These are phyloP conservation scores for Hyphopichia pseudoburtonii DNA, from an alignment of 1,139 yeast genomes.

Conservation along the genomic window DNA sequence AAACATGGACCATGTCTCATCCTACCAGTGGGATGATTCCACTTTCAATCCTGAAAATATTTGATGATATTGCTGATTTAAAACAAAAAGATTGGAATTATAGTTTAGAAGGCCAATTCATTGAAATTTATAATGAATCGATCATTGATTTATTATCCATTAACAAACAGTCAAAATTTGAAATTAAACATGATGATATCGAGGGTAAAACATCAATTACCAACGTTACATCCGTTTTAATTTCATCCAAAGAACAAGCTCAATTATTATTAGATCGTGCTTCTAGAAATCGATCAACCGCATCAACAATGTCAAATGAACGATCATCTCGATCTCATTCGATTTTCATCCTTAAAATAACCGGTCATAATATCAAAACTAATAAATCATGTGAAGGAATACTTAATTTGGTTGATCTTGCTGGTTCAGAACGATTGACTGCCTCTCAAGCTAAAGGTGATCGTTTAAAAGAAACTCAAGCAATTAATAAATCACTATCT, in stretches of 20 bases:
- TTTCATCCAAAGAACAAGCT: conserved; percentile 54
- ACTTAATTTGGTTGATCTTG: conserved; percentile 75
- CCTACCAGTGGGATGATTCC: conserved; percentile 80
- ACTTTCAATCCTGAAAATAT: conserved; percentile 70
- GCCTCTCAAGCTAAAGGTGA: conserved; percentile 79
- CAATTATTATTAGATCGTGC: conserved; percentile 54
- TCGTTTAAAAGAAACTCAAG: conserved; percentile 81
- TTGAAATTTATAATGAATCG: conserved; percentile 87
- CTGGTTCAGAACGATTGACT: conserved; percentile 86
- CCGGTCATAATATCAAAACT: conserved; percentile 54
- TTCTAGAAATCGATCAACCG: conserved; percentile 66
- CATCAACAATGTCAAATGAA: conserved; percentile 79
- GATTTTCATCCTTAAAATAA: conserved; percentile 65
- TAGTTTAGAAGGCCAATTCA: conserved; percentile 68
- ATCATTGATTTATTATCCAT: conserved; percentile 64
- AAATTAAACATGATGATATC: conserved; percentile 70
- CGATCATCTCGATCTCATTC: conserved; percentile 72
- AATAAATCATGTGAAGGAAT: conserved; percentile 58
- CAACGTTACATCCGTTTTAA: conserved; percentile 52
- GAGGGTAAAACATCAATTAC: conserved; percentile 56
- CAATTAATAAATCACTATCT: conserved; percentile 86
- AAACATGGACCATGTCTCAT: conserved; percentile 86
- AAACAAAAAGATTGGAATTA: conserved; percentile 66
- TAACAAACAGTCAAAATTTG: conserved; percentile 45
- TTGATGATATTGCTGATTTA: conserved; percentile 53